phyloP scores from a whole-genome alignment of 2,329 filamentous ascomycete species.

The Curvularia lunata region DNA sequence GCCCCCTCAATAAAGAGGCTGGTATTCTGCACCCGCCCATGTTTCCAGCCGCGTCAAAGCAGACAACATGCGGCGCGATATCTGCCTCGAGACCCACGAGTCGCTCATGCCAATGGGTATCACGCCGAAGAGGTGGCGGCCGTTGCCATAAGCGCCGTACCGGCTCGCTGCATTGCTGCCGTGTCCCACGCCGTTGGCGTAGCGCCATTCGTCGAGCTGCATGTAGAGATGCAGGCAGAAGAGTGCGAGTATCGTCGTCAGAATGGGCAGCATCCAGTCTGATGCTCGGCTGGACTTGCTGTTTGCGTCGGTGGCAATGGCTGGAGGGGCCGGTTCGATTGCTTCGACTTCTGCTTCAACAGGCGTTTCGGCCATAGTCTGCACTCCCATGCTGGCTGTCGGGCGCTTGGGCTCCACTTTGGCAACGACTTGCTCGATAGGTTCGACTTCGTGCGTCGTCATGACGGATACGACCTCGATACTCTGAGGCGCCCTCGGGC shows the following conservation, averaged over 20 bases:
- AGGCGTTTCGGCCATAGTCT: conserved; percentile 2
- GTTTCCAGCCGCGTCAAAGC: conserved; percentile 19
- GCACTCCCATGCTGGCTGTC: conserved; percentile 5
- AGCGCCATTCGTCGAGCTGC: conserved; percentile 19
- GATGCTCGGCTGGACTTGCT: conserved; percentile 1
- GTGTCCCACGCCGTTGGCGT: conserved; percentile 19
- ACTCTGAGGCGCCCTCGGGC: neutral
- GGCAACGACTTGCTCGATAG: conserved; percentile 5
- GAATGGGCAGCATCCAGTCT: conserved; percentile 2
- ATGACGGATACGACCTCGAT: conserved; percentile 5
- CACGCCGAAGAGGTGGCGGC: conserved; percentile 26
- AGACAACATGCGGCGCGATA: conserved; percentile 17
- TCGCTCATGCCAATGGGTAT: conserved; percentile 26
- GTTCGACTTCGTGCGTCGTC: conserved; percentile 9
- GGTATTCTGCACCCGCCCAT: conserved; percentile 19
- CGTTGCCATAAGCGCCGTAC: conserved; percentile 23
- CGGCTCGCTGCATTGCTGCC: conserved; percentile 18
- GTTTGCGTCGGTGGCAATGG: neutral
- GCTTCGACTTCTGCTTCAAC: neutral
- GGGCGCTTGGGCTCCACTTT: neutral
- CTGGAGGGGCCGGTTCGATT: neutral
- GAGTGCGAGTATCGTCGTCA: conserved; percentile 14
- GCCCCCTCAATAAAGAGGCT: conserved; percentile 24
- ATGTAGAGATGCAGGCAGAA: conserved; percentile 9
- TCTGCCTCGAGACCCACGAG: conserved; percentile 17